Evolutionary conservation across 805 yeast genomes (phyloP).

Genomic region (Isabelozyma rhagii): DNA sequence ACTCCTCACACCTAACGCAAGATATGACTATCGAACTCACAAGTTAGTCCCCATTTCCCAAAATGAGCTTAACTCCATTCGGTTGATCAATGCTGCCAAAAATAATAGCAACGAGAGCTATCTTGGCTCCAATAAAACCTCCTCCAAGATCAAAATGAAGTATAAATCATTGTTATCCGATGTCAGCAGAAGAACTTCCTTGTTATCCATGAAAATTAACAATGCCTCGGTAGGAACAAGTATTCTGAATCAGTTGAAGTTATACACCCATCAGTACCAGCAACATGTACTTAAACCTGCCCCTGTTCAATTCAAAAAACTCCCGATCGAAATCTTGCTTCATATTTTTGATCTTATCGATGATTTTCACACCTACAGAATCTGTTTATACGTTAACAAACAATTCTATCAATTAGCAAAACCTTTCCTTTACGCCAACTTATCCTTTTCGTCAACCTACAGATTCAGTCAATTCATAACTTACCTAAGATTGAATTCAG

Average conservation of each 20-base stretch:
- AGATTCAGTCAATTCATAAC: constrained; percentile 79
- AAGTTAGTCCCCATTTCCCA: constrained; percentile 35
- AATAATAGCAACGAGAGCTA: constrained; percentile 1
- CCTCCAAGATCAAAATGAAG: constrained; percentile 38
- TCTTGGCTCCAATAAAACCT: constrained; percentile 1
- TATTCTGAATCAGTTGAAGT: constrained; percentile 2
- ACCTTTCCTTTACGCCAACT: constrained; percentile 50
- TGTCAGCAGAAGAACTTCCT: constrained; percentile 40
- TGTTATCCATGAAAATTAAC: constrained; percentile 32
- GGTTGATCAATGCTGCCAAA: constrained; percentile 4
- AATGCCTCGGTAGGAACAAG: constrained; percentile 1
- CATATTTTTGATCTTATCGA: constrained; percentile 34
- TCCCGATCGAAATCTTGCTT: constrained; percentile 45
- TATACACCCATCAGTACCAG: constrained; percentile 1
- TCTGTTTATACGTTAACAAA: constrained; percentile 49
- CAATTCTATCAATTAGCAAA: constrained; percentile 51
- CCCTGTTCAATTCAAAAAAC: constrained; percentile 16
- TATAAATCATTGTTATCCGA: constrained; percentile 48
- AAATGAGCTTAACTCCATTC: constrained; percentile 24
- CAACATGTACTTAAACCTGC: constrained; percentile 1
- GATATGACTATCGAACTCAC: constrained; percentile 51
- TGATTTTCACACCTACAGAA: constrained; percentile 31
- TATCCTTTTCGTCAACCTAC: constrained; percentile 66
- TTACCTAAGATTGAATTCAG: constrained; percentile 52
- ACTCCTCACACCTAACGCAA: constrained; percentile 44